Evolutionary conservation across 169 alveolate species (phyloP), one percentile per base, ranked within the genome.

Genomic region (Cryptosporidium parvum): DNA sequence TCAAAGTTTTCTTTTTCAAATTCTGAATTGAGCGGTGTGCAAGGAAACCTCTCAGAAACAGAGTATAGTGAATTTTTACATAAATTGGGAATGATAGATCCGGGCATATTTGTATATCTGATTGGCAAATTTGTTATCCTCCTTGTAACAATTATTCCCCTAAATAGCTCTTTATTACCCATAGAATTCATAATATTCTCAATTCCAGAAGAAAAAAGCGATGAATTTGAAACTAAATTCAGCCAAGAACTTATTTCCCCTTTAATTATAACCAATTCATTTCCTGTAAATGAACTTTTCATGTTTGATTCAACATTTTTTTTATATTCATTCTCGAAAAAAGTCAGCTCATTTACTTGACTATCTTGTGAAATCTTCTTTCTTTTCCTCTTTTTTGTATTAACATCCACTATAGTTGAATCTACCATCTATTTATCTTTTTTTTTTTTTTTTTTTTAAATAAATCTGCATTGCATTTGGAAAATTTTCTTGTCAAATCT

Each of bases 101-200:
- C 51, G 9, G 89, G 89, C 42, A 67, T 61, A 53, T 80, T 80
- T 26, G 89, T 58, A 80, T 80, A 80, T 80, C 75, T 59, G 12
- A 80, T 62, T n/a, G 89, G 89, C 8, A 80, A 23, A 42, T 65
- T 62, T 23, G 75, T 65, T 10, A 42, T 44, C 35, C 89, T 80
- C 29, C 45, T 44, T n/a, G 23, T 23, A 62, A 80, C 29, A 6
- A 80, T 39, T 37, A 80, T 62, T 62, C 80, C 75, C 18, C 75
- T 26, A 26, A 65, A 33, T 16, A 65, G 9, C 52, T 65, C 51
- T 5, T 31, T 65, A n/a, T 65, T 14, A 16, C 6, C 16, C 9
- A 65, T 2, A 65, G 42, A 65, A 21, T 29, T 31, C 23, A 33
- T 1, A 26, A 26, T 31, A 14, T 16, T 35, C 9, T 65, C 72